These are phyloP conservation scores for Lipomyces yamanashiensis DNA, from an alignment of 805 yeast genomes.

Conservation along the genomic window DNA sequence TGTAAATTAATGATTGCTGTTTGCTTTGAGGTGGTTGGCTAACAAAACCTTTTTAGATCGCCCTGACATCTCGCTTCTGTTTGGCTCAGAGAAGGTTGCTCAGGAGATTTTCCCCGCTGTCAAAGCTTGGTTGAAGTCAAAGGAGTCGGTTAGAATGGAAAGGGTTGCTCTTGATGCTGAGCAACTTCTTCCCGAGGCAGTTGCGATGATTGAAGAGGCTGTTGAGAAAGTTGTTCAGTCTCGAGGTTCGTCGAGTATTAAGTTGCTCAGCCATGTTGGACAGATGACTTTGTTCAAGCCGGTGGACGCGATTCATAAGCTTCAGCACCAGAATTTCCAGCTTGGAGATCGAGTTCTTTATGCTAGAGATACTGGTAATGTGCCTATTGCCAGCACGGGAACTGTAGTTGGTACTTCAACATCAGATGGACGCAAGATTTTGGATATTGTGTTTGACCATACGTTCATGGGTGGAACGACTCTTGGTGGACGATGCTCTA, in stretches of 20 bases:
- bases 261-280: slow-evolving; percentile 77
- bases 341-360: slow-evolving; percentile 91
- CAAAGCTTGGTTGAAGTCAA: slow-evolving; percentile 51
- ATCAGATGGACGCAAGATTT: slow-evolving; percentile 30
- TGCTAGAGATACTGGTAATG: slow-evolving; percentile 84
- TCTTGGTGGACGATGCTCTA: slow-evolving; percentile 73
- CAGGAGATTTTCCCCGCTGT: slow-evolving; percentile 43
- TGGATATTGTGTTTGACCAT: slow-evolving; percentile 82
- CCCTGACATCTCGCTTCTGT: slow-evolving; percentile 13
- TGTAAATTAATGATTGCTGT: not conserved
- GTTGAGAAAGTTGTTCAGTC: slow-evolving; percentile 49
- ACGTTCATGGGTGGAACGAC: slow-evolving; percentile 82
- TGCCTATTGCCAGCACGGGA: slow-evolving; percentile 85
- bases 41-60: slow-evolving; percentile 10
- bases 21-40: not conserved
- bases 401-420: slow-evolving; percentile 64
- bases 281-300: slow-evolving; percentile 81
- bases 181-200: slow-evolving; percentile 68
- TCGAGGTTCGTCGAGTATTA: slow-evolving; percentile 44
- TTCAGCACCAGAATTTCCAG: slow-evolving; percentile 74
- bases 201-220: slow-evolving; percentile 67
- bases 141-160: slow-evolving; percentile 48
- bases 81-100: slow-evolving; percentile 40
- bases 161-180: slow-evolving; percentile 79
- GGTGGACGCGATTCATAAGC: slow-evolving; percentile 66